These are phyloP conservation scores for Saccharomycopsis sp. DNA, from an alignment of 805 yeast genomes.

Conservation along the genomic window DNA sequence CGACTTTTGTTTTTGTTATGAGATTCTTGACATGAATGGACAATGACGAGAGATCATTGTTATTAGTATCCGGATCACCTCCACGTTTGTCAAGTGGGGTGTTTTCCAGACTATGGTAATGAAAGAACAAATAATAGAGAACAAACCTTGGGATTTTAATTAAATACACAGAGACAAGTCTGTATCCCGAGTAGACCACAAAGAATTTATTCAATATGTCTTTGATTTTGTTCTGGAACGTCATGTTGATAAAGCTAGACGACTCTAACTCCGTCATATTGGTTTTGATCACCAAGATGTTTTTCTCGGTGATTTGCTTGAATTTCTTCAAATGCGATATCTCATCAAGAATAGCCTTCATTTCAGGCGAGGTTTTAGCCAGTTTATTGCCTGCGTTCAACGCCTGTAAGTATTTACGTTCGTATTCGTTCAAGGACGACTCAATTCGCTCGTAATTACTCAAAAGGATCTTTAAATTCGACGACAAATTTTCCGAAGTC, in stretches of 20 bases:
- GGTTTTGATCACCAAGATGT: conserved; percentile 4
- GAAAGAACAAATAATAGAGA: not conserved
- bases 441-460: not conserved
- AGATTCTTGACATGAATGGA: conserved; percentile 7
- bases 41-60: conserved; percentile 5
- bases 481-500: not conserved
- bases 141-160: conserved; percentile 10
- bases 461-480: not conserved
- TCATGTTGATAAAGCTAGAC: conserved; percentile 8
- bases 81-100: not conserved
- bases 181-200: conserved; percentile 11
- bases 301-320: conserved; percentile 4
- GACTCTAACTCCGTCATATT: conserved; percentile 8
- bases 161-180: conserved; percentile 8
- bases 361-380: not conserved
- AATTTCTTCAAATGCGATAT: not conserved
- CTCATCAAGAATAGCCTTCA: not conserved
- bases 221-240: conserved; percentile 5
- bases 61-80: not conserved
- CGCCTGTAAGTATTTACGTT: not conserved
- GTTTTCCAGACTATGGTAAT: not conserved
- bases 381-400: not conserved
- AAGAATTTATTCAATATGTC: conserved; percentile 1
- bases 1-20: not conserved
- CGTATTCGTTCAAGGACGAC: not conserved